Base-by-base conservation (phyloP, 345 rosid genomes). In the Gossypium rotundifolium region DNA sequence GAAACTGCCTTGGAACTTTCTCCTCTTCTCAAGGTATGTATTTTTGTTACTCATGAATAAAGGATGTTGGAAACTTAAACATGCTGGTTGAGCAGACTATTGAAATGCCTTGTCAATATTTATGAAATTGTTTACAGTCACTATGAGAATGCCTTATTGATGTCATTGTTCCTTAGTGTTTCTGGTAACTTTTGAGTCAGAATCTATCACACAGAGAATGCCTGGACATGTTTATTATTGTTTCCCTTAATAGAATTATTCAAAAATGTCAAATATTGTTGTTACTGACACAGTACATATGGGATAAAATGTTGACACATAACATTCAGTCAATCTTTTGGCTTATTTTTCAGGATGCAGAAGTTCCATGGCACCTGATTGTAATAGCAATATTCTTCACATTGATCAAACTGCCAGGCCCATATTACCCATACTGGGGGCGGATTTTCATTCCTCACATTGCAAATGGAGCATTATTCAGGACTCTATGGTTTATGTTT, bases 291-390 rank as follows among this genome's bases (percentile, higher is more conserved):
- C 14, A 13, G 71, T 4, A 67, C 48, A 66, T 46, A 8, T 46
- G 13, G 38, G 58, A 33, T 57, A 18, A 12, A 60, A 60, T 27
- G 64, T 59, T 0, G 8, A 27, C 49, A 13, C 38, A 42, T 22
- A 42, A 38, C n/a, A 29, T 38, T 49, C 12, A n/a, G 12, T 69
- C 67, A 14, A 53, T 63, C 55, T n/a, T 74, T 73, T 70, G 76
- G 22, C 68, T 78, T 76, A 18, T 60, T 79, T 84, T 74, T 54
- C 82, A 94, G 98, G 92, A 90, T 67, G 90, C 95, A 54, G 89
- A 88, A 84, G 90, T 91, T 75, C 97, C 97, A 0, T 90, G 98
- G 98, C 97, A 92, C 84, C 77, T 92, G 77, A 84, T 94, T 57
- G 84, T 85, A 20, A 77, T 87, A 78, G 88, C 89, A 44, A 68